Evolutionary conservation across 805 yeast genomes (phyloP).

Genomic region (Kluyveromyces siamensis): DNA sequence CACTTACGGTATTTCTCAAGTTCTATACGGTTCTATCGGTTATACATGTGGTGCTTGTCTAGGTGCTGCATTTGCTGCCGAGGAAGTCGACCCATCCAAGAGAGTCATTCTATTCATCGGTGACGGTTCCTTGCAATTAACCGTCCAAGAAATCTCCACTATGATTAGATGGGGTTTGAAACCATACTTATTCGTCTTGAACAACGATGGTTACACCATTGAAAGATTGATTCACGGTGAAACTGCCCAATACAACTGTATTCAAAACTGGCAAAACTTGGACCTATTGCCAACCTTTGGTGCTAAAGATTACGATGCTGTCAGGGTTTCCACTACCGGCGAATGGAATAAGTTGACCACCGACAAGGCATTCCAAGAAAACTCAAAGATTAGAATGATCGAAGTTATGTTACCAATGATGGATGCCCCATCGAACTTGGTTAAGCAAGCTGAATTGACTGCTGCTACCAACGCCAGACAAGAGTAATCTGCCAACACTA

Average conservation of each 20-base stretch:
- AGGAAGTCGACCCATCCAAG: conserved; percentile 49
- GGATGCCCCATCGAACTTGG: conserved; percentile 63
- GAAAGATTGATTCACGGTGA: conserved; percentile 68
- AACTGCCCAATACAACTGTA: conserved; percentile 52
- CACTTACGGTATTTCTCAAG: conserved; percentile 62
- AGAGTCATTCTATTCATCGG: conserved; percentile 64
- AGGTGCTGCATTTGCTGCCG: conserved; percentile 63
- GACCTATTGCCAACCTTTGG: conserved; percentile 43
- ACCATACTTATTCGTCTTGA: conserved; percentile 60
- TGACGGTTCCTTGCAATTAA: conserved; percentile 69
- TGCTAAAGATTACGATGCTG: conserved; percentile 44
- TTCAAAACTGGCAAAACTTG: conserved; percentile 62
- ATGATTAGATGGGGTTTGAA: conserved; percentile 57
- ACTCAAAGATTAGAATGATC: conserved; percentile 53
- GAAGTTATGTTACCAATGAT: conserved; percentile 60
- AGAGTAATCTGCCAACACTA: conserved; percentile 5
- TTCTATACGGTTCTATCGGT: conserved; percentile 71
- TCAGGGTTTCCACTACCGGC: conserved; percentile 45
- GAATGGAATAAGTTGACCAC: conserved; percentile 46
- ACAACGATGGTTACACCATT: conserved; percentile 68
- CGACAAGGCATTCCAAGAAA: conserved; percentile 42
- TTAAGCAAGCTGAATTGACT: conserved; percentile 57
- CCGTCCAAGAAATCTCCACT: conserved; percentile 66
- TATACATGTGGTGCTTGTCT: conserved; percentile 57
- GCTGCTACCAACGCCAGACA: conserved; percentile 38